Evolutionary conservation across 139 green algal species (phyloP), one percentile per base, ranked within the genome.

Genomic region (Nannochloris sp.): DNA sequence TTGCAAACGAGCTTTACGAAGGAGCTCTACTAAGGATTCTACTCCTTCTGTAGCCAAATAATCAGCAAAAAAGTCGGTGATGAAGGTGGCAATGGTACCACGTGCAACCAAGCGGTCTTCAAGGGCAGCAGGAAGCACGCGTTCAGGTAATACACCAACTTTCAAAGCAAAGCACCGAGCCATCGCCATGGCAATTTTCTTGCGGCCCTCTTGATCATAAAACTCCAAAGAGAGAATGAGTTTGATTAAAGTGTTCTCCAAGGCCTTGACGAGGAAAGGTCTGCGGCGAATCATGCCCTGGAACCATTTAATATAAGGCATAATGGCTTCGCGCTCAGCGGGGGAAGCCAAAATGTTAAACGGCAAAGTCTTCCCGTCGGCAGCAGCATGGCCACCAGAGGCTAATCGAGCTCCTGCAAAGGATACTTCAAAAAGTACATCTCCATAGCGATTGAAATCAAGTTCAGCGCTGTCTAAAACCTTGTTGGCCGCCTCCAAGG

Each of bases 361-460:
- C 42, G 80, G 65, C 6, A 92, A 66, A 31, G 74, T 77, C 67
- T 81, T 85, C 47, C 75, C 74, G 51, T 92, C 86, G 19, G 80
- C 73, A 32, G 82, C 76, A 15, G 92, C 74, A 30, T 80, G 83
- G 38, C 78, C 82, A 47, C 88, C 89, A 2, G 74, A 80, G 30
- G 77, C 81, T 47, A 97, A 72, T 23, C 87, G 81, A 19, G 80
- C 85, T n/a, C 90, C 90, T 15, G 85, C 84, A 73, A 96, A 97
- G 6, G 91, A 73, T 48, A 95, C 84, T 86, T 98, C 92, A 30
- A 75, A 97, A 13, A 98, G 78, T 2, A 90, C 93, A 57, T 97
- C 92, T 29, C 89, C 88, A 90, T 98, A 98, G 31, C 92, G 81
- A 3, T 72, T 87, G 63, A 95, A 98, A 69, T 98, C 91, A 4